Base-by-base conservation (phyloP, 176 grass and related monocot species). In the Luzula sylvatica region DNA sequence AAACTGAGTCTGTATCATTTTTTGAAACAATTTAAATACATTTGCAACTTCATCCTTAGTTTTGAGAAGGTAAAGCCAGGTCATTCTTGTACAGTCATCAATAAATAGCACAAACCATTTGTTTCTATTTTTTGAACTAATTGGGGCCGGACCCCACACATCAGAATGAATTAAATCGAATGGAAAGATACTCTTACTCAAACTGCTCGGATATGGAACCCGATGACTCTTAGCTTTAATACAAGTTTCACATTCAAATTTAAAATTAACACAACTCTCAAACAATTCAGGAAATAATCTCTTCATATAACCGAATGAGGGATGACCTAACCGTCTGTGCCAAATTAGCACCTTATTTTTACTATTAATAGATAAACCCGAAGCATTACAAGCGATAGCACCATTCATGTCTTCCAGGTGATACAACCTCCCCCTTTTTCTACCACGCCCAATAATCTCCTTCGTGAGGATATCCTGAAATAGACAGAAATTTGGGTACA, bases 91-190 rank as follows among this genome's bases (percentile, higher is more conserved):
- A 17, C 29, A 29, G 3, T 54, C 48, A 40, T 52, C 46, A 24
- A 67, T 67, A 25, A 67, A 67, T 7, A 15, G 15, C 5, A 67
- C 64, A 49, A 50, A 66, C 13, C 29, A 66, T 14, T 30, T 49
- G 38, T 28, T 30, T 44, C 58, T 7, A 63, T 63, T 15, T 7
- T 11, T 8, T 46, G 58, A 43, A n/a, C 17, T 24, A 17, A 25
- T 24, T 4, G 58, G 8, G 23, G 5, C 15, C 6, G 17, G 40
- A 11, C 58, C 58, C 58, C 58, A 47, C 26, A 63, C 61, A 51
- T 65, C 23, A 8, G 62, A 53, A 13, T 53, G 62, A 3, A 66
- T 23, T 25, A 66, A 66, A 1, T 51, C 16, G 52, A 66, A 66
- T 8, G 2, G 23, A 18, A 4, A 13, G 19, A 9, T 21, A 29